Conservation (phyloP, 768 basidiomycete genomes). For the Hygrophorus pudorinus region DNA sequence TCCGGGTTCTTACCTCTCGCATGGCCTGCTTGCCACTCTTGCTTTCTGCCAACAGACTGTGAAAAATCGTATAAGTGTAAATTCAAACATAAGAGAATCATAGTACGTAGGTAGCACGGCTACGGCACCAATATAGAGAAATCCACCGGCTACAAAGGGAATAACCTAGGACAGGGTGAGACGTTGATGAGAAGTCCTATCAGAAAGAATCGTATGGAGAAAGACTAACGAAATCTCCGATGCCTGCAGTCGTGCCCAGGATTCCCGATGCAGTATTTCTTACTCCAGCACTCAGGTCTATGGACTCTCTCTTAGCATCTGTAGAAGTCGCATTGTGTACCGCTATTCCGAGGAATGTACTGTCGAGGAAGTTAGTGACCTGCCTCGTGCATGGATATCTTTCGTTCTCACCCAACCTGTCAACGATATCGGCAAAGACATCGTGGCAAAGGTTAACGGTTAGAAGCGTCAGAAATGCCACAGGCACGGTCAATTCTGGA, state of each 20-base stretch:
- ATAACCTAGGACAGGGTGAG: conserved; percentile 48
- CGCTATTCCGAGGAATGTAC: conserved; percentile 82
- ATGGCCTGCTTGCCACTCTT: conserved; percentile 83
- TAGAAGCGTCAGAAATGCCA: conserved; percentile 5
- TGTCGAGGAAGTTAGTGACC: conserved; percentile 19
- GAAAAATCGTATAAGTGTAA: conserved; percentile 9
- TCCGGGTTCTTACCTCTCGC: conserved; percentile 58
- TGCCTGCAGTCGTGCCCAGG: conserved; percentile 72
- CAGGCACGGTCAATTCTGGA: conserved; percentile 4
- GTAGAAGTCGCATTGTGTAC: conserved; percentile 68
- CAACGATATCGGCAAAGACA: not conserved
- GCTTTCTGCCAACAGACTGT: conserved; percentile 76
- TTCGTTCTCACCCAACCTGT: conserved; percentile 30
- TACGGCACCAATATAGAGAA: conserved; percentile 89
- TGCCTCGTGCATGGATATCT: conserved; percentile 5
- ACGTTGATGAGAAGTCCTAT: conserved; percentile 10
- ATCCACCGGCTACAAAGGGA: conserved; percentile 84
- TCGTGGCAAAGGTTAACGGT: not conserved
- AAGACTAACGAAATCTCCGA: conserved; percentile 67
- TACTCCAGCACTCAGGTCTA: conserved; percentile 68
- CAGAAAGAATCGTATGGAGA: not conserved
- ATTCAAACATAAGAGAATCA: not conserved
- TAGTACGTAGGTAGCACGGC: conserved; percentile 85
- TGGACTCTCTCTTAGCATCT: conserved; percentile 25
- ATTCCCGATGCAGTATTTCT: conserved; percentile 68